Base-by-base conservation (phyloP, 1,139 yeast genomes). In the Geotrichum europaeum region DNA sequence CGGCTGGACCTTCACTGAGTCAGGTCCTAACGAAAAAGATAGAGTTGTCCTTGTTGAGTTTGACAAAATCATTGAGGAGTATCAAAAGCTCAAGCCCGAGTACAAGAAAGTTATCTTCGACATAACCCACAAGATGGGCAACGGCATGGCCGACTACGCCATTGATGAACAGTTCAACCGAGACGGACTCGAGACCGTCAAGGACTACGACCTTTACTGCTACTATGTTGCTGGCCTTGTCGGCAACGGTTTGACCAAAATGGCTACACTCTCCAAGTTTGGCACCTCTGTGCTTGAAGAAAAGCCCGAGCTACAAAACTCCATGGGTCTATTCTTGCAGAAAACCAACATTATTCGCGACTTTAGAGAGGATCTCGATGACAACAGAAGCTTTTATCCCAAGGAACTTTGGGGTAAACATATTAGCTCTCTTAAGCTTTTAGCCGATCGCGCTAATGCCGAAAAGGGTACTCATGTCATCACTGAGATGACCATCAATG, bases 211-310 rank as follows among this genome's bases (percentile, higher is more conserved):
- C 72, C 79, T 86, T 65, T 94, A 94, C 78, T 94, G 99, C 74
- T 95, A 92, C 75, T 90, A 92, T 71, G 99, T 94, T 62, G 99
- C 99, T 0, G 99, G 99, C 1, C 79, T 95, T 60, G 98, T 94
- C 52, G 99, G 99, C 59, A 97, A 91, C 71, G 99, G 99, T 1
- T 79, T 91, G 67, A 91, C 98, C 12, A 82, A 87, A 65, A 78
- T 95, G 75, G 84, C 91, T 13, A 66, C 73, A n/a, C 61, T 69
- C 12, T 72, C 77, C 36, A 61, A 64, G 56, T 75, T 74, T 59
- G 85, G 85, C 59, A 71, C 79, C 1, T 77, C 77, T 12, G 76
- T 83, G 40, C 74, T 81, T 57, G 73, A 75, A 22, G 81, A 85
- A 62, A 77, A 84, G 64, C 83, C 83, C 69, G 75, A 78, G 56